Evolutionary conservation across 2,329 filamentous ascomycete species (phyloP).

Genomic region (Aschersonia sp.): DNA sequence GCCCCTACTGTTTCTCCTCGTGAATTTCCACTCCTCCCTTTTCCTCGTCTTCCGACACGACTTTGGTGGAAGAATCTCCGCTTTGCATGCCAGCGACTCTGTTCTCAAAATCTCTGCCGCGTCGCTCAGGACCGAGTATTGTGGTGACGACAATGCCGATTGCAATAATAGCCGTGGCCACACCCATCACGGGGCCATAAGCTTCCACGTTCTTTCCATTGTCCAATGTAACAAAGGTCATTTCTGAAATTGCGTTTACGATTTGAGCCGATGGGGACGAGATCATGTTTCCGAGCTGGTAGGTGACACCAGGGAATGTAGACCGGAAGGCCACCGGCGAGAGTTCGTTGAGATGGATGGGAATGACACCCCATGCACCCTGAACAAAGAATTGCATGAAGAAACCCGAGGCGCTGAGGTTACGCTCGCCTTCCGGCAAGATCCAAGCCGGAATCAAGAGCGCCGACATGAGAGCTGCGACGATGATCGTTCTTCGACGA

Average conservation of each 20-base stretch:
- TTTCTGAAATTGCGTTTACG: conserved; percentile 59
- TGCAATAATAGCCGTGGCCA: conserved; percentile 65
- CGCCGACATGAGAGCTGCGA: conserved; percentile 43
- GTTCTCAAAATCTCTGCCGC: conserved; percentile 54
- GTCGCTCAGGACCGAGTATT: conserved; percentile 59
- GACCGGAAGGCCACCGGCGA: conserved; percentile 57
- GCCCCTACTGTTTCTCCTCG: conserved; percentile 1
- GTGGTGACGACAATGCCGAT: conserved; percentile 53
- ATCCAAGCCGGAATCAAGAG: conserved; percentile 57
- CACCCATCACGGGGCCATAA: conserved; percentile 62
- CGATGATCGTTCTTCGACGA: conserved; percentile 53
- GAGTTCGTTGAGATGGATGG: conserved; percentile 61
- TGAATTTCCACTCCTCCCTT: conserved; percentile 10
- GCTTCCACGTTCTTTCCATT: conserved; percentile 47
- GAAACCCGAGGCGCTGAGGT: conserved; percentile 50
- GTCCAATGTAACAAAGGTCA: conserved; percentile 35
- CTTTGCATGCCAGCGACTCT: conserved; percentile 25
- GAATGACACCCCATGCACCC: conserved; percentile 53
- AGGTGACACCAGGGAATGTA: conserved; percentile 55
- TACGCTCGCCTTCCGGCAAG: conserved; percentile 41
- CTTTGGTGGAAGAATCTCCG: conserved; percentile 12
- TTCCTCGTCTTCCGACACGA: conserved; percentile 14
- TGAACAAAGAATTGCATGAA: conserved; percentile 57
- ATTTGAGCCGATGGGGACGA: conserved; percentile 62
- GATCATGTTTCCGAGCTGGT: conserved; percentile 64